A percentile compares a stretch with the other conserved stretches of the same genome.
Evolutionary conservation across 2,329 filamentous ascomycete species (phyloP).

Genomic region (Dichotomopilus funicola): DNA sequence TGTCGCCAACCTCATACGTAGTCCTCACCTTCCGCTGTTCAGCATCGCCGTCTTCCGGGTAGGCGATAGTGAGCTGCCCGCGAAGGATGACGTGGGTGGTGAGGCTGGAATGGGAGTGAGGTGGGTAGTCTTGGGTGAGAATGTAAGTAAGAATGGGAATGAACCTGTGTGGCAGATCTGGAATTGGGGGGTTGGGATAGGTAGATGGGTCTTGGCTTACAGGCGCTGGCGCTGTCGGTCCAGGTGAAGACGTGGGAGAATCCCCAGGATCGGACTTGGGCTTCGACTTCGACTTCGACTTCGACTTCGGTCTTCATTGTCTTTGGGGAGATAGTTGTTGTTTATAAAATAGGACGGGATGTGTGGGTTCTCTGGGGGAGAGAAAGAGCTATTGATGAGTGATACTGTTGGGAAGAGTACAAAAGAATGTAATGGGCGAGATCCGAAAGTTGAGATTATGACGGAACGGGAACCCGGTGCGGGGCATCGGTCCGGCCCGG

Average conservation of each 20-base stretch:
- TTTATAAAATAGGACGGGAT: too few species aligned
- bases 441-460: too few species aligned
- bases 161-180: not conserved
- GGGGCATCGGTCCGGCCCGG: too few species aligned
- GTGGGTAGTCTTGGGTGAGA: slow-evolving; percentile 47
- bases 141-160: not conserved
- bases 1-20: slow-evolving; percentile 52
- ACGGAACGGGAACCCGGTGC: too few species aligned
- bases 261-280: slow-evolving; percentile 61
- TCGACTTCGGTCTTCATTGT: slow-evolving; percentile 36
- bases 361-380: too few species aligned
- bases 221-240: slow-evolving; percentile 50
- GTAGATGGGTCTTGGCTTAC: slow-evolving; percentile 35
- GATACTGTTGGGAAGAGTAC: too few species aligned
- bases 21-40: slow-evolving; percentile 49
- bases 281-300: slow-evolving; percentile 51
- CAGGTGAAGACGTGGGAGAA: slow-evolving; percentile 65
- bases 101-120: slow-evolving; percentile 56
- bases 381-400: too few species aligned
- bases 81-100: slow-evolving; percentile 64
- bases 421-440: too few species aligned
- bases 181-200: not conserved
- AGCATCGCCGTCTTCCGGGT: slow-evolving; percentile 51
- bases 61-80: slow-evolving; percentile 60
- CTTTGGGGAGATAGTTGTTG: too few species aligned